Conservation (phyloP, 345 rosid species). For the Rubroshorea leprosula region DNA sequence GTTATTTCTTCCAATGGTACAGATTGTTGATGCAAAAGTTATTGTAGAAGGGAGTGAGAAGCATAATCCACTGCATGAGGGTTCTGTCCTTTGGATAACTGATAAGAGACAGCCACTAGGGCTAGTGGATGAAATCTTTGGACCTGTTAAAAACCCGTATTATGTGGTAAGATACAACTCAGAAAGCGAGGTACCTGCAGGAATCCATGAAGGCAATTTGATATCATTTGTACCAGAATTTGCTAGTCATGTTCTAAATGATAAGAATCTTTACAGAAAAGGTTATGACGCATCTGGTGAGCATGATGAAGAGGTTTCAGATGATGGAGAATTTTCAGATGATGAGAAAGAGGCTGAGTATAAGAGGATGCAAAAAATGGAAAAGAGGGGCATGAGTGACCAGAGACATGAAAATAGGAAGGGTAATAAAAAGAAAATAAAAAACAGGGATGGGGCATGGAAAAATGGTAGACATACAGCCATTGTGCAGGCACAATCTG, state of each 20-base stretch:
- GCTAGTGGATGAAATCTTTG: constrained; percentile 83
- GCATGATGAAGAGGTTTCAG: constrained; percentile 80
- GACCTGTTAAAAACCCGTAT: constrained; percentile 84
- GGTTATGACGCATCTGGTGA: constrained; percentile 97
- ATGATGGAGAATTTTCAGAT: constrained; percentile 86
- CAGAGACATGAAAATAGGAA: constrained; percentile 38
- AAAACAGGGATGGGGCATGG: constrained; percentile 37
- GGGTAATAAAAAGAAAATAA: constrained; percentile 45
- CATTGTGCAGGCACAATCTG: constrained; percentile 24
- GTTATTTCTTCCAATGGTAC: constrained; percentile 20
- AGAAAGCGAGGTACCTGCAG: constrained; percentile 72
- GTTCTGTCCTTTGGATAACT: constrained; percentile 84
- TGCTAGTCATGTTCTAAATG: constrained; percentile 63
- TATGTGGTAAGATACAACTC: constrained; percentile 88
- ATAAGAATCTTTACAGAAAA: constrained; percentile 71
- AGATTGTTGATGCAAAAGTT: constrained; percentile 69
- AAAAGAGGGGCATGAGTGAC: constrained; percentile 57
- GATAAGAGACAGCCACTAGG: constrained; percentile 63
- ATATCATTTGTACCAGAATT: constrained; percentile 78
- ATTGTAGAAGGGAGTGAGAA: constrained; percentile 77
- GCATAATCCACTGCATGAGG: constrained; percentile 81
- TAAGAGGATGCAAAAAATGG: constrained; percentile 56
- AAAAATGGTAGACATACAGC: constrained; percentile 29
- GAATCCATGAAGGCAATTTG: constrained; percentile 48
- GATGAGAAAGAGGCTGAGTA: constrained; percentile 92